Evolutionary conservation across 345 rosid species (phyloP).

Genomic region (Camelina neglecta): DNA sequence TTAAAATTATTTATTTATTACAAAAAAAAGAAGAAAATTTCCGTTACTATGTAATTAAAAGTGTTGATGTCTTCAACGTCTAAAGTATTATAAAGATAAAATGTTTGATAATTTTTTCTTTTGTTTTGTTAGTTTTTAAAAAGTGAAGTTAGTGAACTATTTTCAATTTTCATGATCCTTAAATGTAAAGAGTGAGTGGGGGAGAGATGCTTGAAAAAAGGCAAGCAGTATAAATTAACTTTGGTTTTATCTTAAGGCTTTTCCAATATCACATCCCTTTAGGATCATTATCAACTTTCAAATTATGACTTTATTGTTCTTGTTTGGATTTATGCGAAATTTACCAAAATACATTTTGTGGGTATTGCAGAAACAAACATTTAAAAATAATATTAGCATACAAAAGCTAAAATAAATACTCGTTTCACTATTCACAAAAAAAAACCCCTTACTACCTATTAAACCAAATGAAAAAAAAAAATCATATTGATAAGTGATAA

Average conservation of each 20-base stretch:
- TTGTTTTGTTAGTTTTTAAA: constrained; percentile 1
- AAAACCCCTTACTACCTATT: neutral
- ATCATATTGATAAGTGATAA: too few species aligned
- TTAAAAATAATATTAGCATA: neutral
- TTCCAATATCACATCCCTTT: constrained; percentile 22
- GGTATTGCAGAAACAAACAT: neutral
- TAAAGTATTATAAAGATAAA: constrained; percentile 11
- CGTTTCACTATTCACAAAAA: too few species aligned
- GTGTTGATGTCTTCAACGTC: constrained; percentile 25
- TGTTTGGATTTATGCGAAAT: neutral
- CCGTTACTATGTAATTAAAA: constrained; percentile 13
- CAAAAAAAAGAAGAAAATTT: neutral
- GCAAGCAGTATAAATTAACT: constrained; percentile 34
- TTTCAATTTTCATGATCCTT: constrained; percentile 25
- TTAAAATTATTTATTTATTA: neutral
- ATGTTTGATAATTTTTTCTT: too few species aligned
- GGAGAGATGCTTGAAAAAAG: constrained; percentile 36
- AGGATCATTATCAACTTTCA: constrained; percentile 24
- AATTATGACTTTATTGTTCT: neutral
- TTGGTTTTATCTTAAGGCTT: constrained; percentile 34
- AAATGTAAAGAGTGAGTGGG: constrained; percentile 32
- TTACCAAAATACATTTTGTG: neutral
- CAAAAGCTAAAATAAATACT: too few species aligned
- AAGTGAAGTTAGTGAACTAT: constrained; percentile 29
- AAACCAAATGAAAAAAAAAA: neutral